A percentile compares a stretch with the other conserved stretches of the same genome.
Conservation (phyloP, 2,329 filamentous ascomycete species). For the Dendryphion nanum region DNA sequence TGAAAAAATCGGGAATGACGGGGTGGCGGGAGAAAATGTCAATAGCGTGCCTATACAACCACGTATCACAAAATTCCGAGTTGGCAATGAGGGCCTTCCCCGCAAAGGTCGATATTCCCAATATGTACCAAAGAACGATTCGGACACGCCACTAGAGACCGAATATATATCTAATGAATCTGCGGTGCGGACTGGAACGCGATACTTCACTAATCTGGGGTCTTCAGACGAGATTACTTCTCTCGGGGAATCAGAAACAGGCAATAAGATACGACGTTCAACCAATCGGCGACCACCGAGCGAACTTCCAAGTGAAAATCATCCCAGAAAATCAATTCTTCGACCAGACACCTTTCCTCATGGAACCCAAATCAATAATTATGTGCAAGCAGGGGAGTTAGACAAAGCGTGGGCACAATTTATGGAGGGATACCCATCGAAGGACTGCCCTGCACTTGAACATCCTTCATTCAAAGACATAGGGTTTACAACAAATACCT, state of each 20-base stretch:
- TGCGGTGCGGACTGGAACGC: not conserved
- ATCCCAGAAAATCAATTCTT: no score
- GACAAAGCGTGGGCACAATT: slow-evolving; percentile 29
- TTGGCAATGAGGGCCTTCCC: no score
- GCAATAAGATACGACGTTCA: no score
- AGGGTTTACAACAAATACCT: slow-evolving; percentile 1
- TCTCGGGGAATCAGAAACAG: no score
- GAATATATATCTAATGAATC: not conserved
- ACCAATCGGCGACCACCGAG: no score
- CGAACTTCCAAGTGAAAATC: no score
- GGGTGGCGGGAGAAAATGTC: not conserved
- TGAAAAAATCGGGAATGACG: not conserved
- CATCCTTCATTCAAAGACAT: slow-evolving; percentile 20
- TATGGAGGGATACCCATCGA: slow-evolving; percentile 23
- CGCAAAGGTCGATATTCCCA: not conserved
- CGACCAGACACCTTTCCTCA: no score
- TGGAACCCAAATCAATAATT: slow-evolving; percentile 6
- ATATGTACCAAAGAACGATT: not conserved
- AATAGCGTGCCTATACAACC: not conserved
- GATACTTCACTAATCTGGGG: no score
- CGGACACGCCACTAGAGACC: not conserved
- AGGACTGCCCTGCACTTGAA: slow-evolving; percentile 26
- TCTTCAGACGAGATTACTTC: no score
- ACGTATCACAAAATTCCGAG: not conserved
- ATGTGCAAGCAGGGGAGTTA: slow-evolving; percentile 7